Evolutionary conservation across 495 filamentous ascomycete genomes (phyloP), one percentile per base, ranked within the genome.

Genomic region (Neurospora terricola): DNA sequence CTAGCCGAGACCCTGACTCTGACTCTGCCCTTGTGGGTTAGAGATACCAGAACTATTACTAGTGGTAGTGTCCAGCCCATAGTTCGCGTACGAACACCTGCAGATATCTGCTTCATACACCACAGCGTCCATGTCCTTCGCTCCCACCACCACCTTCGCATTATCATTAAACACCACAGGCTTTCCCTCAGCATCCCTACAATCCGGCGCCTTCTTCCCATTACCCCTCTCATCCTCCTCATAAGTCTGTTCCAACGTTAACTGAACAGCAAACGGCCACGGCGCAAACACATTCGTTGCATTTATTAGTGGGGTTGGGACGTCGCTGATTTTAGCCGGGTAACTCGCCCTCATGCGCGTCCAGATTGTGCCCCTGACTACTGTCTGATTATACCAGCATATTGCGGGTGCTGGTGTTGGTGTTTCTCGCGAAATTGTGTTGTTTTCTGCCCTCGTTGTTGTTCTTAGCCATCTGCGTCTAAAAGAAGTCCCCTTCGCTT

Each of bases 381-480:
- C 80, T 0, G 87, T 89, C 43, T 77, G 71, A 71, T 85, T 85
- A 80, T 83, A 90, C 74, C 80, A 83, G 80, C 89, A 90, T 21
- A 79, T 82, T 1, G 80, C 76, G 71, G 36, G 21, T 48, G 68
- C 43, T 43, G 18, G 27, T 37, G 12, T 59, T 40, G 11, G 37
- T 70, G 5, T 69, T 48, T 23, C 21, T 66, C 7, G 54, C 27
- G 14, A 34, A 0, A 66, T 34, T 7, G 21, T 27, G 11, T 14
- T 59, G 1, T 59, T 59, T 4, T 27, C 21, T 18, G 12, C 54
- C 3, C 54, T 66, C 54, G 9, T 66, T 3, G 12, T 5, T 30
- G 48, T 1, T 16, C 54, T 34, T 9, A 34, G 34, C 54, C 27
- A 34, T 34, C 54, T 34, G 14, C 54, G 54, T 66, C 7, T 5